These are phyloP conservation scores for Erysimum cheiranthoides DNA, from an alignment of 345 rosid species.

Conservation along the genomic window DNA sequence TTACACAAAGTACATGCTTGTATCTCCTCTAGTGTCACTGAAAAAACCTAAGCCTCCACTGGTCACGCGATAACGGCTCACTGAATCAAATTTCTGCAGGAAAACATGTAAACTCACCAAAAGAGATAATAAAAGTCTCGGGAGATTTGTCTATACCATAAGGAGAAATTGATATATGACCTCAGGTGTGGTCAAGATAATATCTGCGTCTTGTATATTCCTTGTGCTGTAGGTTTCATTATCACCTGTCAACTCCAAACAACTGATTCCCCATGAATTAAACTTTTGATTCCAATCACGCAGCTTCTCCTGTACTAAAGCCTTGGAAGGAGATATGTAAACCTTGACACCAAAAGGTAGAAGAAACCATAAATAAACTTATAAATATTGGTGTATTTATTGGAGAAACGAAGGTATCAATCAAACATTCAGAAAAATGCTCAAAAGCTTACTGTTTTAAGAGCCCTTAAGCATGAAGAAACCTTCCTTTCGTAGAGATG, in stretches of 20 bases:
- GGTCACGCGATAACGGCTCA: constrained; percentile 81
- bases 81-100: constrained; percentile 94
- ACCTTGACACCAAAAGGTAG: constrained; percentile 54
- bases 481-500: constrained; percentile 63
- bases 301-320: constrained; percentile 93
- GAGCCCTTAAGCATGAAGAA: constrained; percentile 78
- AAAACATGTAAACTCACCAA: constrained; percentile 20
- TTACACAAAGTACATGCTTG: constrained; percentile 8
- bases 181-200: constrained; percentile 97
- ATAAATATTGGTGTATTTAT: neutral
- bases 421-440: neutral
- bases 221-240: constrained; percentile 73
- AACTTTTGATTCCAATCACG: constrained; percentile 91
- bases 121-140: too few species aligned
- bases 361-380: constrained; percentile 33
- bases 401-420: neutral
- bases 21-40: constrained; percentile 52
- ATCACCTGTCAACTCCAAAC: constrained; percentile 94
- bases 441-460: constrained; percentile 72
- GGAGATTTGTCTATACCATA: too few species aligned
- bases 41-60: constrained; percentile 96
- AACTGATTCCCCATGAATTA: constrained; percentile 78
- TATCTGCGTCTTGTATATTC: constrained; percentile 87
- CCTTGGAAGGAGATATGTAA: constrained; percentile 95
- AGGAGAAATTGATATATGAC: constrained; percentile 46